Base-by-base conservation (phyloP, 202 grass and related monocot genomes). In the Saccharum hybrid region DNA sequence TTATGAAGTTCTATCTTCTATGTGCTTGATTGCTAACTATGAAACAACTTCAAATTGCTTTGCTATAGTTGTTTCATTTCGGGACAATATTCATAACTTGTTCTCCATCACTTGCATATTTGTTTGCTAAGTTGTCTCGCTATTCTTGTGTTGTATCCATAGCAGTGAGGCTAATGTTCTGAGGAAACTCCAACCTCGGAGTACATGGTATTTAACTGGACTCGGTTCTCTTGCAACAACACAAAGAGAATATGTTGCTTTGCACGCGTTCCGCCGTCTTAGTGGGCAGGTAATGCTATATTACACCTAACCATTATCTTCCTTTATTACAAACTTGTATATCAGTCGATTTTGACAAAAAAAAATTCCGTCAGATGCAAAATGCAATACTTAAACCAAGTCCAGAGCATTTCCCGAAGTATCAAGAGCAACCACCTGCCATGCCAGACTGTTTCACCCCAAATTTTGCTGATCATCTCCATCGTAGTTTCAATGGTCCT, bases 381-480 rank as follows among this genome's bases (percentile, higher is more conserved):
- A 90, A 83, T 80, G 96, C 96, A 73, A 99, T 99, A 63, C 93
- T 99, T 86, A 87, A 99, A 68, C 96, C 96, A 46, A 99, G 93
- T 84, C 89, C 93, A 67, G 96, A 99, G 59, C 96, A 96, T 66
- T 99, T 99, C 86, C 96, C 96, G 0, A 99, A 99, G 80, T 96
- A 94, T 60, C 86, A 99, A 88, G 93, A 99, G 37, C 93, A 94
- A 65, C 88, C 84, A 67, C 96, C 93, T 81, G 90, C 91, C 83
- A 94, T 94, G 90, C 96, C 93, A 33, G 96, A 99, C 11, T 99
- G 96, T 77, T 96, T 99, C 79, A 99, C 96, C 22, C 92, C 92
- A 80, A 92, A 92, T 82, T 99, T 99, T 82, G 69, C 91, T 42
- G 91, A 92, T 21, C 93, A 99, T 86, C 82, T 99, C 43, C 93